These are phyloP conservation scores for Galerina sulciceps DNA, from an alignment of 768 basidiomycete genomes.

Conservation along the genomic window DNA sequence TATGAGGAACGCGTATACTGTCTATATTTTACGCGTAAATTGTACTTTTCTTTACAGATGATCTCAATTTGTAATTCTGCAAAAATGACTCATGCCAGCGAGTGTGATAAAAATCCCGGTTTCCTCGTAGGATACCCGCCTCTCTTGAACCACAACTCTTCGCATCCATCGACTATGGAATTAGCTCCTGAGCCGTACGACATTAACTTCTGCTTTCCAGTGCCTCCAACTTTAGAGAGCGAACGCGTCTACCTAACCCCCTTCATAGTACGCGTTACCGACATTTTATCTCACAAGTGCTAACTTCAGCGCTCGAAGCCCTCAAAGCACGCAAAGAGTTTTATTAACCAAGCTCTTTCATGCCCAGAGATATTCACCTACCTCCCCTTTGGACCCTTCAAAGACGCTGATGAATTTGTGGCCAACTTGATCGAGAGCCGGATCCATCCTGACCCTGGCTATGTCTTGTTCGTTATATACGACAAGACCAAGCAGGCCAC, in stretches of 20 bases:
- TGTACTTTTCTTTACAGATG: background rate
- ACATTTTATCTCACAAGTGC: background rate
- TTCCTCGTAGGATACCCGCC: background rate
- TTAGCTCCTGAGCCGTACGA: constrained; percentile 30
- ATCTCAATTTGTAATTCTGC: background rate
- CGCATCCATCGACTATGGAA: background rate
- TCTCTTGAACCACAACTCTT: background rate
- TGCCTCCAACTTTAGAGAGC: constrained; percentile 47
- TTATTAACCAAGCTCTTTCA: constrained; percentile 35
- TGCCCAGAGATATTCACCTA: constrained; percentile 49
- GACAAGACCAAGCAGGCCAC: constrained; percentile 46
- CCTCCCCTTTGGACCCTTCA: constrained; percentile 56
- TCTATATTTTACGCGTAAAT: too few species aligned
- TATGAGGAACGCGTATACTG: too few species aligned
- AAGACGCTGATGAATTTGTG: constrained; percentile 37
- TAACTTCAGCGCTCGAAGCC: constrained; percentile 34
- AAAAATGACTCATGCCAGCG: background rate
- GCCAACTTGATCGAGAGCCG: constrained; percentile 36
- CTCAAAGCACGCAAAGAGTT: constrained; percentile 43
- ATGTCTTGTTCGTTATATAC: constrained; percentile 54
- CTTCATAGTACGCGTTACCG: constrained; percentile 44
- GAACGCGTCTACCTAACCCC: constrained; percentile 52
- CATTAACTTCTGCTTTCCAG: constrained; percentile 54
- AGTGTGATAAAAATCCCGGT: background rate
- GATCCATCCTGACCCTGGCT: constrained; percentile 37